Evolutionary conservation across 495 filamentous ascomycete species (phyloP), one percentile per base, ranked within the genome.

Genomic region (Coniosporium apollinis): DNA sequence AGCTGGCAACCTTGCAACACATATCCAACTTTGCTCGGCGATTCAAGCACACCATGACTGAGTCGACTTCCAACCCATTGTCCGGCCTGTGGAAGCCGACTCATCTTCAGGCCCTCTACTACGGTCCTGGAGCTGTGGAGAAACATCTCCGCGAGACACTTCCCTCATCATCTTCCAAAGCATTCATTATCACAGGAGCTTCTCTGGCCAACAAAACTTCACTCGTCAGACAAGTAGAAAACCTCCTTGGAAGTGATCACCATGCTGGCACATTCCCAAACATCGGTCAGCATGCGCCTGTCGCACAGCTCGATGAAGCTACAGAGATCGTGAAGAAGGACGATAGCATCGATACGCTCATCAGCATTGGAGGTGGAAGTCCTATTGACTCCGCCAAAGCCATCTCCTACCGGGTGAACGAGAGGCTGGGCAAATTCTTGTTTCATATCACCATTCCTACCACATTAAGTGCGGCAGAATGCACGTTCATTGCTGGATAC

Each of bases 361-460:
- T 68, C 33, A 50, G 45, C 32, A 47, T 68, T 10, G 64, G 65
- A 18, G 65, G 65, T 18, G 64, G 65, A 28, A 54, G 46, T 21
- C 62, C 64, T 1, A 68, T 68, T 36, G 64, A 67, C 36, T 51
- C 50, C 3, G 54, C 60, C 9, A 66, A 68, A 46, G 59, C 57
- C 2, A 58, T 67, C 19, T 58, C 52, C 10, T 55, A 59, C 42
- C 54, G 58, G 1, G 18, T 46, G 19, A 50, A 65, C 39, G 56
- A 62, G 38, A 55, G 54, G 39, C 35, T 29, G n/a, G 49, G 52
- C 19, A 57, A 57, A 29, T 64, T 44, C 39, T 47, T 67, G 2
- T 48, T 51, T 36, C 62, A 65, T 35, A 59, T 68, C 33, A 22
- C 65, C 8, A 61, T 68, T 18, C 65, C 64, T 2, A 68, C 65